Evolutionary conservation across 2,329 filamentous ascomycete species (phyloP), one percentile per base, ranked within the genome.

Genomic region (Fusarium proliferatum): DNA sequence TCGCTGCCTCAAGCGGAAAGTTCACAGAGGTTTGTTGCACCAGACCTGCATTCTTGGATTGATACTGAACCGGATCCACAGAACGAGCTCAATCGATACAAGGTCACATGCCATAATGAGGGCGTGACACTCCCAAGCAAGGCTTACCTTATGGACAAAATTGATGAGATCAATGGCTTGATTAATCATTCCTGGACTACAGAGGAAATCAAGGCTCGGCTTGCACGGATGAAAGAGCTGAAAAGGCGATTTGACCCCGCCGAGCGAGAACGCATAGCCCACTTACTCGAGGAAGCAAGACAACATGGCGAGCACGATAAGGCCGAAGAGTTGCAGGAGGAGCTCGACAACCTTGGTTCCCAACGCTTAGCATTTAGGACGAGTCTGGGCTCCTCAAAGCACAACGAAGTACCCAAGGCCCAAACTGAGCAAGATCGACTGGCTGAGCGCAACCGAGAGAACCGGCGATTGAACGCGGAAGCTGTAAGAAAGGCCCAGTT

Each of bases 401-500:
- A 88, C 72, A 85, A 87, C 33, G 78, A 84, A 67, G 80, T 82
- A n/a, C 80, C 85, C 49, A 83, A 83, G 63, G 82, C 86, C 76
- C 85, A 87, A 13, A 85, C 88, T 39, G 93, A 97, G 81, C 94
- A 96, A 81, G 94, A 97, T 73, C 92, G 93, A 34, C 88, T 98
- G 30, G 93, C 94, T 1, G 89, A 93, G 78, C 87, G 97, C 74
- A 99, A 99, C 82, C 87, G 90, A 34, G 90, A 93, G 79, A 98
- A 97, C 82, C 92, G 96, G 70, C 91, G 92, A 66, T 88, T 92
- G 75, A 98, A 98, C 79, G 89, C 90, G n/a, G 94, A 97, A 80
- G 92, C 93, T 53, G 93, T 98, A n/a, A 94, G 96, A 67, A 93
- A 94, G 81, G 96, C 95, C 2, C 93, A 98, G 80, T 87, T 97